Evolutionary conservation across 2,329 filamentous ascomycete species (phyloP), one percentile per base, ranked within the genome.

Genomic region (Apiospora rasikravindrae): DNA sequence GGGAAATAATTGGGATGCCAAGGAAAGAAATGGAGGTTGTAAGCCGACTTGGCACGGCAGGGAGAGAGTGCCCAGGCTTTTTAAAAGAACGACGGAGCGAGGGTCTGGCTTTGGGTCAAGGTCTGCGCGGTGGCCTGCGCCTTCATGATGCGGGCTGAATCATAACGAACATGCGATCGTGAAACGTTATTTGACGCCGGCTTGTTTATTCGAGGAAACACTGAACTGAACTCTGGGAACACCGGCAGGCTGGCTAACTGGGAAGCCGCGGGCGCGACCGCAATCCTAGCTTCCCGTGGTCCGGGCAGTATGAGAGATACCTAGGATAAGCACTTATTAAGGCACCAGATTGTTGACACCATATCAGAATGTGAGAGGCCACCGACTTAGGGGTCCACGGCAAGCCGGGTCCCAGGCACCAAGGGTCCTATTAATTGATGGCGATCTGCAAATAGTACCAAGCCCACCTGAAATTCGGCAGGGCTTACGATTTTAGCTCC

Each of bases 1-100:
- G 57, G 57, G 57, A 64, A 64, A 24, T 40, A 40, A 64, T 64
- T 64, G 57, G 57, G 57, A 64, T 64, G 57, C 57, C 57, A 64
- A 64, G 57, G 57, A 33, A 40, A n/a, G 57, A 64, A 64, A 40
- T 40, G 33, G 57, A n/a, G 57, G 29, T 64, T 51, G n/a, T 13
- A 40, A 40, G 57, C 57, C n/a, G 57, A 64, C 57, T 64, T 64
- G 57, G 57, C 53, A 61, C 24, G 16, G n/a, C 57, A n/a, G 57
- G 57, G 57, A 40, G 8, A 13, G 29, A 33, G 33, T 10, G n/a
- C n/a, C n/a, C n/a, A n/a, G 16, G 16, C 57, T 19, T 40, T 40
- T 24, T 64, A n/a, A 64, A 61, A 37, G 19, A 64, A 51, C 11
- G 29, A 11, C 53, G 26, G 14, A n/a, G 51, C 2, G 51, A 19